These are phyloP conservation scores for Eucalyptus erythrocorys DNA, from an alignment of 345 rosid species.

Conservation along the genomic window DNA sequence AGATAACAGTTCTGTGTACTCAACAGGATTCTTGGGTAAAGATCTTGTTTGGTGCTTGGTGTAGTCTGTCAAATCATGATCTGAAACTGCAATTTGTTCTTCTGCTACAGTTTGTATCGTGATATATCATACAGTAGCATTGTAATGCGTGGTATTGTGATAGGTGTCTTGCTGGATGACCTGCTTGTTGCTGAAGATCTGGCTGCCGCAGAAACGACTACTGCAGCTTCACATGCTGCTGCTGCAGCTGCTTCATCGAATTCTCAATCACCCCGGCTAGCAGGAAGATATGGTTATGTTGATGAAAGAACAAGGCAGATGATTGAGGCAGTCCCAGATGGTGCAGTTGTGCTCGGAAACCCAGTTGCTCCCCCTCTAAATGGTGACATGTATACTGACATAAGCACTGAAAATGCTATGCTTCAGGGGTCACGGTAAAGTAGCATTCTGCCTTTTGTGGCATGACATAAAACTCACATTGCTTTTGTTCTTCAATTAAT, in stretches of 20 bases:
- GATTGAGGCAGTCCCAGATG: conserved; percentile 63
- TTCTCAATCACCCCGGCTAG: conserved; percentile 36
- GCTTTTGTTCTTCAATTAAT: neutral
- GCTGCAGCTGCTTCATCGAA: conserved; percentile 87
- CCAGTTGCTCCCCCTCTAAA: conserved; percentile 97
- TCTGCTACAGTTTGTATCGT: neutral
- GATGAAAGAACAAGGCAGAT: conserved; percentile 79
- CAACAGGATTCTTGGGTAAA: neutral
- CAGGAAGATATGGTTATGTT: conserved; percentile 70
- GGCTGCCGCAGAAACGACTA: conserved; percentile 98
- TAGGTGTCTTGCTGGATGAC: conserved; percentile 97
- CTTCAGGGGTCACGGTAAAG: conserved; percentile 71
- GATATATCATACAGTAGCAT: neutral
- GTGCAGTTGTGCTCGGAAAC: conserved; percentile 77
- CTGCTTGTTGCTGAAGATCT: conserved; percentile 96
- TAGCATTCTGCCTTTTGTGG: neutral
- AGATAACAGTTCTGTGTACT: neutral
- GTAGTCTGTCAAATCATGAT: neutral
- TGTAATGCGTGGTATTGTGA: conserved; percentile 1
- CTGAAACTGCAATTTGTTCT: neutral
- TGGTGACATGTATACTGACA: conserved; percentile 92
- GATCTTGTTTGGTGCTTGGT: neutral
- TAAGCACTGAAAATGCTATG: conserved; percentile 95
- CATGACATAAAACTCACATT: neutral
- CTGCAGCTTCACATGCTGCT: conserved; percentile 97